Base-by-base conservation (phyloP, 2,329 filamentous ascomycete genomes). In the Stachybotrys elegans region DNA sequence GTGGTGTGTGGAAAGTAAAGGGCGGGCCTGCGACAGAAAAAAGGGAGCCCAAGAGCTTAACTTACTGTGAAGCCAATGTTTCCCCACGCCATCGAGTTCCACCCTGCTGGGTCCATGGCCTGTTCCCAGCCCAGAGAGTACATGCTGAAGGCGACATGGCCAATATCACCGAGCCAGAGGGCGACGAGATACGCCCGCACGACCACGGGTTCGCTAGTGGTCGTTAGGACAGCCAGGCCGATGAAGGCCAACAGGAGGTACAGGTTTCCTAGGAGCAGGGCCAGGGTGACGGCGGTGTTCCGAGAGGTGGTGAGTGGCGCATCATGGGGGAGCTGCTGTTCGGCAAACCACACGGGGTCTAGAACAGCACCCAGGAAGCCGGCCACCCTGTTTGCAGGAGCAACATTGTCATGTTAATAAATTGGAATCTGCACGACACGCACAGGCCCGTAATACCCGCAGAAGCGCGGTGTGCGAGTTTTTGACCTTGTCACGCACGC, bases 21-120 rank as follows among this genome's bases (percentile, higher is more conserved):
- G n/a, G n/a, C n/a, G n/a, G n/a, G n/a, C n/a, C n/a, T n/a, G n/a
- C n/a, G n/a, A n/a, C n/a, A n/a, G n/a, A n/a, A n/a, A n/a, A 9
- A 22, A 22, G 6, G 6, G 40, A 17, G 19, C 16, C 40, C 23
- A 12, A 29, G 9, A 22, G n/a, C n/a, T n/a, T n/a, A 19, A 61
- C 75, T 65, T 54, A 81, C 76, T 21, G 84, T 88, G 40, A 75
- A 72, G 7, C 75, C 82, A 49, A 90, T 71, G 55, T 89, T 89
- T 3, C 85, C 86, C 79, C 81, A 86, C n/a, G 81, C 76, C 69
- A 84, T 76, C 25, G 75, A 67, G 59, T 87, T 88, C 85, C 85
- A 89, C 19, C 61, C 65, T 5, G 56, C 62, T 11, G 84, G 62
- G 51, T 79, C 72, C 36, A 76, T 49, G 38, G 78, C 71, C 25